phyloP scores from a whole-genome alignment of 371 early-diverging fungal species.

The Apophysomyces sp. region DNA sequence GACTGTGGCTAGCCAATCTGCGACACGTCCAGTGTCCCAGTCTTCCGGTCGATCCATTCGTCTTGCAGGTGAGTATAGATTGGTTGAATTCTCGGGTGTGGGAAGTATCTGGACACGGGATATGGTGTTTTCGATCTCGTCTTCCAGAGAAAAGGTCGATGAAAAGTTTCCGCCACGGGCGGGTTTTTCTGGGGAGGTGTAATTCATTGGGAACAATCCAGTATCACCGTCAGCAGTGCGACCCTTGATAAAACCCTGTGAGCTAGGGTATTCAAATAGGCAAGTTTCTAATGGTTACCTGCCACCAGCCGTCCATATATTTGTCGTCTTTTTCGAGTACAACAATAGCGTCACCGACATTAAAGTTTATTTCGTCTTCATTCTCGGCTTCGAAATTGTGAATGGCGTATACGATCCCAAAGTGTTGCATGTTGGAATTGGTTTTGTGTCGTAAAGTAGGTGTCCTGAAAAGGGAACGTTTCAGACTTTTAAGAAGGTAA shows the following conservation, averaged over 20 bases:
- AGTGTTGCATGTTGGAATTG: not conserved
- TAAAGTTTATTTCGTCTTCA: constrained; percentile 76
- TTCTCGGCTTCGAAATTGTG: constrained; percentile 72
- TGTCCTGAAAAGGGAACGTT: not conserved
- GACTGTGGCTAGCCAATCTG: constrained; percentile 43
- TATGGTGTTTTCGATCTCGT: constrained; percentile 29
- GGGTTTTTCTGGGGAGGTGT: constrained; percentile 43
- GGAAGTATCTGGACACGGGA: constrained; percentile 19
- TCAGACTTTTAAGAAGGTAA: not conserved
- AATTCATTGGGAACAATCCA: constrained; percentile 80
- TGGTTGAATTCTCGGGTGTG: not conserved
- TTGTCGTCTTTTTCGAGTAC: constrained; percentile 80
- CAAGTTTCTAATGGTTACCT: constrained; percentile 50
- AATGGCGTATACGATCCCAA: constrained; percentile 51
- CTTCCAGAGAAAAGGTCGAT: constrained; percentile 24
- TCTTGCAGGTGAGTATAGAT: not conserved
- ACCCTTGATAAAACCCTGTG: constrained; percentile 28
- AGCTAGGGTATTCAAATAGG: not conserved
- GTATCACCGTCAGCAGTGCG: constrained; percentile 61
- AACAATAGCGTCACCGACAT: constrained; percentile 66
- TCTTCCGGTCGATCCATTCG: constrained; percentile 19
- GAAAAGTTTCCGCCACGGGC: constrained; percentile 7
- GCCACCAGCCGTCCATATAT: constrained; percentile 87
- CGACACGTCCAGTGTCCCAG: constrained; percentile 44
- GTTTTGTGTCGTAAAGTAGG: too few relatives aligned